A percentile compares a stretch with the other conserved stretches of the same genome.
phyloP scores from a whole-genome alignment of 306 rosid genomes.

The Styphnolobium japonicum region DNA sequence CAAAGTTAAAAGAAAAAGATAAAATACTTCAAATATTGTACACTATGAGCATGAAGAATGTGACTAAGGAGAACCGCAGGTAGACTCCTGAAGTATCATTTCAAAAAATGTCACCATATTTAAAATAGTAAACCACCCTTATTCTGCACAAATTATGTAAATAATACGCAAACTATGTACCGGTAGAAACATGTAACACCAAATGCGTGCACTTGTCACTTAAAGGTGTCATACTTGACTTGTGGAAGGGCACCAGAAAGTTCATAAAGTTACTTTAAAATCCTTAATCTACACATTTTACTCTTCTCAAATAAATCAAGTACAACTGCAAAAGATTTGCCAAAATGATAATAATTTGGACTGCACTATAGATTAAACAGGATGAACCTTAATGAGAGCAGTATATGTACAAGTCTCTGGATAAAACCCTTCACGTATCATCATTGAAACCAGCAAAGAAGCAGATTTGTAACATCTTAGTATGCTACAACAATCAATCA shows the following conservation, averaged over 20 bases:
- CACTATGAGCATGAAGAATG: background rate
- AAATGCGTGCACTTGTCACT: conserved; percentile 11
- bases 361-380: conserved; percentile 13
- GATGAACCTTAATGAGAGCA: conserved; percentile 62
- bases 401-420: conserved; percentile 55
- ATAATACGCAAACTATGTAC: background rate
- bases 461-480: conserved; percentile 66
- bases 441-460: conserved; percentile 57
- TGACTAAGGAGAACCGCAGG: background rate
- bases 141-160: background rate
- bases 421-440: conserved; percentile 72
- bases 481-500: conserved; percentile 70
- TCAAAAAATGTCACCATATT: background rate
- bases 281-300: background rate
- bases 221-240: background rate
- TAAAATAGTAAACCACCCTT: background rate
- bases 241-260: background rate
- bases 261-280: conserved; percentile 18
- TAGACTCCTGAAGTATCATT: background rate
- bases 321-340: background rate
- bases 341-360: background rate
- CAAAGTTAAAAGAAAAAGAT: background rate
- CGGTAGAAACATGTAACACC: background rate
- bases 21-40: background rate
- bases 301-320: conserved; percentile 19